Percentiles rank a stretch among this genome's conserved stretches.
These are phyloP conservation scores for Yamadazyma conglobata DNA, from an alignment of 1,139 yeast species.

Conservation along the genomic window DNA sequence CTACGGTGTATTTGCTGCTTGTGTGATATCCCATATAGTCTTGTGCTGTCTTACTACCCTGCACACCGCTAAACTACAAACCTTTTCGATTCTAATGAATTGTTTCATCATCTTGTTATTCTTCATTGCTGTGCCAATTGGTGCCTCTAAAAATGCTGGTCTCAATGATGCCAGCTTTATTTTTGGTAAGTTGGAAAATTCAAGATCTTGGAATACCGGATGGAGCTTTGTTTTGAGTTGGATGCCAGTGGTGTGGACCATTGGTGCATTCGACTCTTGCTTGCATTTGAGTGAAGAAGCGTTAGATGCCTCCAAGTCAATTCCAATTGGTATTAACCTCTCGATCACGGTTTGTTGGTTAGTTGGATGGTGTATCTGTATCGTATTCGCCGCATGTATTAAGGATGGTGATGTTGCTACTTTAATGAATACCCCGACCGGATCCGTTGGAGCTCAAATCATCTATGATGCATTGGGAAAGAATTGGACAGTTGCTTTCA, in stretches of 20 bases:
- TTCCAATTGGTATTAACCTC: conserved; percentile 57
- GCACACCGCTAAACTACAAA: conserved; percentile 56
- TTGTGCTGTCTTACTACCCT: conserved; percentile 32
- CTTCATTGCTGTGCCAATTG: conserved; percentile 64
- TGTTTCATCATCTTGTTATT: conserved; percentile 53
- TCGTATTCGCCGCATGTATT: conserved; percentile 55
- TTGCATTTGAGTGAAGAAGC: conserved; percentile 77
- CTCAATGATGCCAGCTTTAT: conserved; percentile 44
- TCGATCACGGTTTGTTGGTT: conserved; percentile 56
- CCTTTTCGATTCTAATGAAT: conserved; percentile 55
- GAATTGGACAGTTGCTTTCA: conserved; percentile 65
- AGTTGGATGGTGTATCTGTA: conserved; percentile 56
- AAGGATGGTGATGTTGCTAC: conserved; percentile 43
- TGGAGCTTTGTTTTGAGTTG: conserved; percentile 61
- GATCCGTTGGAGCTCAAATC: conserved; percentile 63
- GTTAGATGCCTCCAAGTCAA: conserved; percentile 57
- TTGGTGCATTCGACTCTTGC: conserved; percentile 68
- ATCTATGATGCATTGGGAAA: conserved; percentile 64
- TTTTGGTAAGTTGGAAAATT: conserved; percentile 54
- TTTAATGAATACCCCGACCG: conserved; percentile 43
- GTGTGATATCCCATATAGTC: conserved; percentile 23
- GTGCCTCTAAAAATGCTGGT: conserved; percentile 29
- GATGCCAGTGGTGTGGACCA: conserved; percentile 67
- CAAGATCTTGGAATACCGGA: conserved; percentile 60
- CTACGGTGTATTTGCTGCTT: conserved; percentile 38